A percentile compares a stretch with the other conserved stretches of the same genome.
Conservation (phyloP, 2,329 filamentous ascomycete species). For the Trichoderma breve region DNA sequence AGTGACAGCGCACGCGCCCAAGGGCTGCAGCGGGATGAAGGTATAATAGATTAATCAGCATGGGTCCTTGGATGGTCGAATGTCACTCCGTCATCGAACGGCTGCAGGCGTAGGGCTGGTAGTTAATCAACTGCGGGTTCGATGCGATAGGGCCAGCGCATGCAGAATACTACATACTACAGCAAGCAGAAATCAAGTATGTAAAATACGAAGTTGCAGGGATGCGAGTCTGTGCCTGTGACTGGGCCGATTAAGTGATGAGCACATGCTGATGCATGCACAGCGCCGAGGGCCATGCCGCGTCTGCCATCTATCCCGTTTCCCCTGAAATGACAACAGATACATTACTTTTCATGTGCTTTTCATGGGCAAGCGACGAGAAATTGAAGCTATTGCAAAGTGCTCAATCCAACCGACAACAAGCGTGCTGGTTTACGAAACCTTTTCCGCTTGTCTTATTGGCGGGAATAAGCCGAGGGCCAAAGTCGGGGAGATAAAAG, state of each 20-base stretch:
- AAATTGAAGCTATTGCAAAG: neutral
- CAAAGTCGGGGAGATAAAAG: neutral
- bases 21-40: neutral
- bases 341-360: neutral
- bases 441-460: neutral
- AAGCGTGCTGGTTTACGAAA: neutral
- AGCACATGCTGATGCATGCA: conserved; percentile 15
- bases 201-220: neutral
- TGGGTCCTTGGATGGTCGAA: neutral
- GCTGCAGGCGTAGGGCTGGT: conserved; percentile 9
- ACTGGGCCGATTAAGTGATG: conserved; percentile 8
- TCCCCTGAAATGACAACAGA: conserved; percentile 1
- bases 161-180: neutral
- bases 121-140: conserved; percentile 8
- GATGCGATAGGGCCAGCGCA: neutral
- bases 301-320: neutral
- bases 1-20: neutral
- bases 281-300: conserved; percentile 7
- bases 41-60: neutral
- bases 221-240: neutral
- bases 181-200: neutral
- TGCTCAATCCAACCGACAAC: neutral
- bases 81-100: neutral
- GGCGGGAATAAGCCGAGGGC: neutral
- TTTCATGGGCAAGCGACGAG: neutral